phyloP scores from a whole-genome alignment of 2,329 filamentous ascomycete species.

The Sclerotinia trifoliorum region DNA sequence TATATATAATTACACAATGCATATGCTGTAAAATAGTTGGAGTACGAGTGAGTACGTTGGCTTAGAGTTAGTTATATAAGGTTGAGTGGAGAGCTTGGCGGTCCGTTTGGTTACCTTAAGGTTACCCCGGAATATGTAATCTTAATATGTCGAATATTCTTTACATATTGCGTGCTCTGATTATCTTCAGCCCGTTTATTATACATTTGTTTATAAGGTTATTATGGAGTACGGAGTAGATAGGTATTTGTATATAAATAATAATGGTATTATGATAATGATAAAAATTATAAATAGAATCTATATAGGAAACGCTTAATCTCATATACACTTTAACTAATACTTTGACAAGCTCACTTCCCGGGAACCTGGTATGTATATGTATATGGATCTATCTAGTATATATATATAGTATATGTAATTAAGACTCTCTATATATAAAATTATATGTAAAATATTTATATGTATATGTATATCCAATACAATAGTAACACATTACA shows the following conservation, averaged over 20 bases:
- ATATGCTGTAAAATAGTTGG: too few relatives aligned
- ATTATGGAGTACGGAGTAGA: too few relatives aligned
- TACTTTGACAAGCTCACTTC: neutral
- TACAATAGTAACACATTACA: neutral
- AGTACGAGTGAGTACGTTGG: neutral
- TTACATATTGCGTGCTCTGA: constrained; percentile 17
- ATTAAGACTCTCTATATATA: too few relatives aligned
- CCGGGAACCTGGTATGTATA: neutral
- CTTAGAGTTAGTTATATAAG: neutral
- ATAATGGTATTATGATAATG: too few relatives aligned
- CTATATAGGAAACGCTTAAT: neutral
- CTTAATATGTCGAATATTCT: neutral
- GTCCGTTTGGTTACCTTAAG: neutral
- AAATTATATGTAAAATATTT: too few relatives aligned
- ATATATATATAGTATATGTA: too few relatives aligned
- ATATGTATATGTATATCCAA: neutral
- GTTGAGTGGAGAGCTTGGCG: too few relatives aligned
- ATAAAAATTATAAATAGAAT: neutral
- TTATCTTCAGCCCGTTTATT: neutral
- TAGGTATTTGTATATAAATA: too few relatives aligned
- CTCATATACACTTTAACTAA: neutral
- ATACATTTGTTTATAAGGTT: neutral
- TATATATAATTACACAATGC: neutral
- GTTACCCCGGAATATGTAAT: neutral
- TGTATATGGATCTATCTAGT: too few relatives aligned